These are phyloP conservation scores for Candida insectorum DNA, from an alignment of 805 yeast genomes.

Conservation along the genomic window DNA sequence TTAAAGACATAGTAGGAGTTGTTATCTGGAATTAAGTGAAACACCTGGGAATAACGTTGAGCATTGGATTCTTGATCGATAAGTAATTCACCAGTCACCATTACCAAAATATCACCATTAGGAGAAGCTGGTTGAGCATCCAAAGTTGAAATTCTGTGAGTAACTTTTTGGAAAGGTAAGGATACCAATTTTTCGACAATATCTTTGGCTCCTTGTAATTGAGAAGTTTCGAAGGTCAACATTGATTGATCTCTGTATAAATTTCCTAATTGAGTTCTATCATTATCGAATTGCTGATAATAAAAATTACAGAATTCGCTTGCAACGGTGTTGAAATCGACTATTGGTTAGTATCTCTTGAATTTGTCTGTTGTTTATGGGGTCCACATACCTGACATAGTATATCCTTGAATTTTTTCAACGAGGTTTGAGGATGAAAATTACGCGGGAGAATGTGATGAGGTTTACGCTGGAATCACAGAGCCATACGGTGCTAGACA, in stretches of 20 bases:
- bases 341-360: slow-evolving; percentile 19
- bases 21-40: slow-evolving; percentile 93
- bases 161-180: slow-evolving; percentile 89
- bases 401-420: neutral
- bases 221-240: slow-evolving; percentile 94
- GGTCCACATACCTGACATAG: slow-evolving; percentile 30
- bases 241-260: slow-evolving; percentile 95
- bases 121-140: slow-evolving; percentile 98
- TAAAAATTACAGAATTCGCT: slow-evolving; percentile 90
- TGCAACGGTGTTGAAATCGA: slow-evolving; percentile 46
- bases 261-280: slow-evolving; percentile 88
- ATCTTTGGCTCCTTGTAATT: slow-evolving; percentile 89
- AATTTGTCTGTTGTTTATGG: neutral
- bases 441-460: too few relatives aligned
- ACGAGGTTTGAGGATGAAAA: neutral
- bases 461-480: neutral
- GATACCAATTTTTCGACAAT: slow-evolving; percentile 89
- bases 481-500: neutral
- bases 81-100: slow-evolving; percentile 95
- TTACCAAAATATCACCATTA: slow-evolving; percentile 85
- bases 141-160: slow-evolving; percentile 88
- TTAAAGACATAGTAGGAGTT: slow-evolving; percentile 90
- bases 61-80: slow-evolving; percentile 93
- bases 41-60: slow-evolving; percentile 95
- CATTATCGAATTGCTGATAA: slow-evolving; percentile 92